Conservation (phyloP, 352 stramenopile genomes). For the Phytophthora niederhauseri region DNA sequence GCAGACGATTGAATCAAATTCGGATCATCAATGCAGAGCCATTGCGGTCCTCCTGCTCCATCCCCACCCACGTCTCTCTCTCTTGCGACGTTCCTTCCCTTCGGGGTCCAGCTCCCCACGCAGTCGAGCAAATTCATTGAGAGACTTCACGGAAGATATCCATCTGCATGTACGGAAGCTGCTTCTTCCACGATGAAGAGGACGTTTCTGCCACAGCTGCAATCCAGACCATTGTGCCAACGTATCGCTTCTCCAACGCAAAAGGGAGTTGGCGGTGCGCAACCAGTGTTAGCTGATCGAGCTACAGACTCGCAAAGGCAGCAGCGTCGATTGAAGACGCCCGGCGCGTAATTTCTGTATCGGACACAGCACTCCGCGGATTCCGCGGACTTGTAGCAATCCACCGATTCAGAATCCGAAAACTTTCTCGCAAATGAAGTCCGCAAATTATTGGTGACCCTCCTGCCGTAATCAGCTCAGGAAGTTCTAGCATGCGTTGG, state of each 20-base stretch:
- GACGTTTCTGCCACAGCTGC: conserved; percentile 13
- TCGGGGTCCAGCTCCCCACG: conserved; percentile 44
- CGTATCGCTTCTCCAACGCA: conserved; percentile 35
- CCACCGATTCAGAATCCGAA: conserved; percentile 62
- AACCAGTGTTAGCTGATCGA: conserved; percentile 68
- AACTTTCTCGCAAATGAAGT: conserved; percentile 56
- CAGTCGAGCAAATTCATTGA: conserved; percentile 45
- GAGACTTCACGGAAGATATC: conserved; percentile 46
- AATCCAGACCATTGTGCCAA: conserved; percentile 44
- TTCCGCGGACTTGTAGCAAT: conserved; percentile 52
- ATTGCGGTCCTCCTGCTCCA: conserved; percentile 38
- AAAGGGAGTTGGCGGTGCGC: conserved; percentile 30
- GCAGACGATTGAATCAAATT: conserved; percentile 13
- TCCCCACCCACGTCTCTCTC: conserved; percentile 19
- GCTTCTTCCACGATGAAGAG: conserved; percentile 8
- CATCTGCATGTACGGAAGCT: conserved; percentile 39
- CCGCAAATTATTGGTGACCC: conserved; percentile 47
- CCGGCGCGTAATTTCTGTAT: conserved; percentile 30
- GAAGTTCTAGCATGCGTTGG: conserved; percentile 66
- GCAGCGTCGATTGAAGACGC: conserved; percentile 36
- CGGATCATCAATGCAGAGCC: conserved; percentile 26
- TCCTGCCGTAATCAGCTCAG: conserved; percentile 39
- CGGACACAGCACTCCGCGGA: conserved; percentile 34
- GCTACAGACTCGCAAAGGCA: conserved; percentile 52
- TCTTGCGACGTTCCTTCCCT: conserved; percentile 30